Conservation (phyloP, 495 filamentous ascomycete genomes). For the Aspergillus steynii region DNA sequence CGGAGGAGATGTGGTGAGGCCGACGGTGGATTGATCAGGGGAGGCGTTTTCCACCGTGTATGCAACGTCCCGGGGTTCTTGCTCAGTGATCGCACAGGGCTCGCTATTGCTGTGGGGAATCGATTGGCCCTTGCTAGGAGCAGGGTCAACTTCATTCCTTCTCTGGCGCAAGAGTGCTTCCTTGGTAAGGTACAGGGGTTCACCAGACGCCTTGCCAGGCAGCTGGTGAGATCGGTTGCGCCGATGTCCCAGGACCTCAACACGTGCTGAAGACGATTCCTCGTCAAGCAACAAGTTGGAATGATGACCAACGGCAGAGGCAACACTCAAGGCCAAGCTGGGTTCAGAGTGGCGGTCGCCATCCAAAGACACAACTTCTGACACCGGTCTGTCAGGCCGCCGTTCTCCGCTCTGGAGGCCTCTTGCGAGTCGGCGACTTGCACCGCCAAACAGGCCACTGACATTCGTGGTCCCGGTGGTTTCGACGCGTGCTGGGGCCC, state of each 20-base stretch:
- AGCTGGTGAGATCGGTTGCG: slow-evolving; percentile 44
- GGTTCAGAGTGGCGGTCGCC: slow-evolving; percentile 65
- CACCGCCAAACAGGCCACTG: slow-evolving; percentile 58
- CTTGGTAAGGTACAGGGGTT: slow-evolving; percentile 46
- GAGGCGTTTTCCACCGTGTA: slow-evolving; percentile 34
- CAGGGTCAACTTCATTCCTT: slow-evolving; percentile 33
- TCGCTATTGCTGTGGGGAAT: slow-evolving; percentile 25
- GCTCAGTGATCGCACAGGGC: slow-evolving; percentile 21
- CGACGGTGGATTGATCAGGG: slow-evolving; percentile 48
- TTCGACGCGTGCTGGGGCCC: slow-evolving; percentile 48
- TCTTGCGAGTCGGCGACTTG: slow-evolving; percentile 51
- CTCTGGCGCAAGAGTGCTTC: slow-evolving; percentile 42
- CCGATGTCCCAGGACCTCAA: slow-evolving; percentile 27
- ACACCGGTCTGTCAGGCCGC: slow-evolving; percentile 50
- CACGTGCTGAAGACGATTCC: slow-evolving; percentile 16
- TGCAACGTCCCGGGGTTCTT: slow-evolving; percentile 53
- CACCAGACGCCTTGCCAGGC: slow-evolving; percentile 36
- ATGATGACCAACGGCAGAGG: slow-evolving; percentile 60
- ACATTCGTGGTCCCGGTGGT: slow-evolving; percentile 48
- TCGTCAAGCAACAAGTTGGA: slow-evolving; percentile 46
- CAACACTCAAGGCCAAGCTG: slow-evolving; percentile 60
- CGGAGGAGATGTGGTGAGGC: slow-evolving; percentile 53
- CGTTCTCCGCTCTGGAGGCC: slow-evolving; percentile 50
- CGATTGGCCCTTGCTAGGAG: slow-evolving; percentile 21
- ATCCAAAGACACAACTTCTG: slow-evolving; percentile 56